Evolutionary conservation across 805 yeast species (phyloP), one percentile per base, ranked within the genome.

Genomic region (Pachysolen tannophilus): DNA sequence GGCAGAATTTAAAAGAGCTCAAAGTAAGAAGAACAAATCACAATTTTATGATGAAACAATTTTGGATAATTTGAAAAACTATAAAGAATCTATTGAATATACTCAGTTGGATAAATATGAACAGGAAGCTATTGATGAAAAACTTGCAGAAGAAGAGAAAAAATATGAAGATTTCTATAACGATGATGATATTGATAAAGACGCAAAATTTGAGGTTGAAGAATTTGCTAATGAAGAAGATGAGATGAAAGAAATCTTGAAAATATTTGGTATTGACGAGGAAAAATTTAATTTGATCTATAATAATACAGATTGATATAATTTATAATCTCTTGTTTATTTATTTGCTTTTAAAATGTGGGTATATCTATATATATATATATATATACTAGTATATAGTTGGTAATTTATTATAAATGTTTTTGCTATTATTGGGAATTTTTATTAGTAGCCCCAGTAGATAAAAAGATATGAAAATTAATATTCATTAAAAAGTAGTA

Each of bases 251-350:
- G 32, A 33, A 14, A 28, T 28, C 8, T 28, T 33, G 21, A 33
- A 28, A 28, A 11, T 11, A 11, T 30, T 30, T 20, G 38, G 38
- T 5, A 16, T 35, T 18, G 34, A 35, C 14, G 20, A 25, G 7
- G 38, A 35, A 24, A 30, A 25, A 26, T 30, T 30, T 23, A 20
- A 18, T 13, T 34, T 34, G 33, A 34, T 34, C 19, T 34, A n/a
- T n/a, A n/a, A n/a, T n/a, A n/a, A n/a, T n/a, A n/a, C n/a, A n/a
- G n/a, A n/a, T n/a, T n/a, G n/a, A n/a, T n/a, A n/a, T n/a, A n/a
- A n/a, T n/a, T n/a, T n/a, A n/a, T n/a, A n/a, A n/a, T n/a, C n/a
- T n/a, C n/a, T n/a, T n/a, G n/a, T n/a, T n/a, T n/a, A n/a, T n/a
- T n/a, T n/a, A n/a, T n/a, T n/a, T n/a, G n/a, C n/a, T n/a, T n/a